Evolutionary conservation across 2,329 filamentous ascomycete species (phyloP).

Genomic region (Trichoderma sp.): DNA sequence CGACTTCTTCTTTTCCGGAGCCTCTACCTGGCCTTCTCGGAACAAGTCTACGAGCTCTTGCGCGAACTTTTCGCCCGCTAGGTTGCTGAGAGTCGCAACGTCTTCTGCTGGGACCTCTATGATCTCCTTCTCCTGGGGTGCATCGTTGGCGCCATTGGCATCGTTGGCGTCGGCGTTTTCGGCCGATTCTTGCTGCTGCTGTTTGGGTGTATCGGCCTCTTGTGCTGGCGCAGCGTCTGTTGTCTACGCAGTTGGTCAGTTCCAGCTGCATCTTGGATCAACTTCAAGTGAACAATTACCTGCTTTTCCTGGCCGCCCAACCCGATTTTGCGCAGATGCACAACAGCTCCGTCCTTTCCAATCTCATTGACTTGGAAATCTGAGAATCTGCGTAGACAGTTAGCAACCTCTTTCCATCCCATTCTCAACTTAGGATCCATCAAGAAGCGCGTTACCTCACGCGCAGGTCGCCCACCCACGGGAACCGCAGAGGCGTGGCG

Average conservation of each 20-base stretch:
- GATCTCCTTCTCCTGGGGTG: constrained; percentile 29
- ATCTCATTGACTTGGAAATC: constrained; percentile 95
- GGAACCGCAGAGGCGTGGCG: constrained; percentile 42
- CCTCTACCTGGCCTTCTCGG: constrained; percentile 40
- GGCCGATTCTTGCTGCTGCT: constrained; percentile 31
- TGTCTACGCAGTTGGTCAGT: constrained; percentile 8
- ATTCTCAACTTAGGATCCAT: neutral
- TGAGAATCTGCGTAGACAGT: constrained; percentile 64
- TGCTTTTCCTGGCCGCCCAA: constrained; percentile 30
- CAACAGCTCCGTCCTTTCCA: constrained; percentile 69
- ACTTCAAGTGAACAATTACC: neutral
- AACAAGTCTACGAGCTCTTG: constrained; percentile 48
- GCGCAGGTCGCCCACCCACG: constrained; percentile 48
- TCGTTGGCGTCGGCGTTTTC: constrained; percentile 27
- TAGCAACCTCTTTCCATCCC: neutral
- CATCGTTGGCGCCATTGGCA: constrained; percentile 32
- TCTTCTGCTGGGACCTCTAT: constrained; percentile 41
- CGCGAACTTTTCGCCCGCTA: constrained; percentile 47
- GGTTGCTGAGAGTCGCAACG: constrained; percentile 41
- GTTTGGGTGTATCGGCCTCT: constrained; percentile 19
- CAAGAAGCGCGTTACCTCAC: constrained; percentile 39
- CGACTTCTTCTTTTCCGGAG: constrained; percentile 37
- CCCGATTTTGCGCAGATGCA: constrained; percentile 65
- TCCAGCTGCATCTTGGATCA: neutral
- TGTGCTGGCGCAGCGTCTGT: constrained; percentile 7